Evolutionary conservation across 176 grass and related monocot genomes (phyloP).

Genomic region (Oryza glaberrima): DNA sequence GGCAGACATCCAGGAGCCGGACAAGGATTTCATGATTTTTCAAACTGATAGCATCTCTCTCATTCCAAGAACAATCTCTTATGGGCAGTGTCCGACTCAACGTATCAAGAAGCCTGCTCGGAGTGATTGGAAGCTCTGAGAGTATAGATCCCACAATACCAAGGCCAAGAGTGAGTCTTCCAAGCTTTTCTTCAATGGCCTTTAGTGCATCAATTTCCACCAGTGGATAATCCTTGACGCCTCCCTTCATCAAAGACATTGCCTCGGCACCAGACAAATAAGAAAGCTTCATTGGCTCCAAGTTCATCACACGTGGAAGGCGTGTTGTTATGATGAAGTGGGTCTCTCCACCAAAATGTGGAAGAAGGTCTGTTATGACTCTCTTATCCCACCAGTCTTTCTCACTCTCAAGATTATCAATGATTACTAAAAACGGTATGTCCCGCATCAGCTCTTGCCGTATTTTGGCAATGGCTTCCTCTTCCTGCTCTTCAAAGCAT

Average conservation of each 20-base stretch:
- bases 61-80: constrained; percentile 70
- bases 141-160: constrained; percentile 87
- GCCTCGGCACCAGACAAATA: constrained; percentile 91
- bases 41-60: constrained; percentile 64
- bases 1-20: constrained; percentile 82
- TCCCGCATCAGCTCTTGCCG: constrained; percentile 82
- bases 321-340: constrained; percentile 94
- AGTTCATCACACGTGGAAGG: constrained; percentile 74
- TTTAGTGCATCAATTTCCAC: constrained; percentile 87
- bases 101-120: constrained; percentile 86
- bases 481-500: constrained; percentile 98
- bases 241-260: constrained; percentile 90
- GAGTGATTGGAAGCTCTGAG: constrained; percentile 88
- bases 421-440: constrained; percentile 91
- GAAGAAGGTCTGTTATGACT: constrained; percentile 77
- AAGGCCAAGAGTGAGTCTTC: constrained; percentile 82
- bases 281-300: constrained; percentile 95
- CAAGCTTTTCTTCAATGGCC: constrained; percentile 88
- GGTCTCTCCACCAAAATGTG: constrained; percentile 85
- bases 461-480: constrained; percentile 79
- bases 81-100: constrained; percentile 82
- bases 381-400: constrained; percentile 97
- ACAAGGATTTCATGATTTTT: constrained; percentile 71
- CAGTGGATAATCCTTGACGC: constrained; percentile 73
- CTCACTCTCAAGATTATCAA: constrained; percentile 95